Base-by-base conservation (phyloP, 2,329 filamentous ascomycete genomes). In the Cordyceps pruinosa region DNA sequence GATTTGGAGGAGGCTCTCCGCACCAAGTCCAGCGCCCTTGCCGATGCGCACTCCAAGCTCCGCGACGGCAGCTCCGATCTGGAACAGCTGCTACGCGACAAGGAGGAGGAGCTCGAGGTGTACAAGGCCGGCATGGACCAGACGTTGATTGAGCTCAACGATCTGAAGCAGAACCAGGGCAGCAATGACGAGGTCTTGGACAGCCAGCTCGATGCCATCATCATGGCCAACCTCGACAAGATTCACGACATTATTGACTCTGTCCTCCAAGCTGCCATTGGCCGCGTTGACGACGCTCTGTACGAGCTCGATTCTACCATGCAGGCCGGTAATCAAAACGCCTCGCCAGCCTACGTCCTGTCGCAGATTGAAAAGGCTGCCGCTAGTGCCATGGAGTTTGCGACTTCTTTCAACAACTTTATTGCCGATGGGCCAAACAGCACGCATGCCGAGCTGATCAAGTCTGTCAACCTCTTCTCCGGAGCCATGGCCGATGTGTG, bases 71-170 rank as follows among this genome's bases (percentile, higher is more conserved):
- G 87, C 70, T 88, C 87, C 1, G 94, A 97, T 67, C 84, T 96
- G 23, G 91, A 97, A 70, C 83, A 87, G 60, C 81, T 89, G 53
- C 80, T 99, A 32, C 87, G 88, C 47, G 94, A 97, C 62, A 97
- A 97, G 77, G 94, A 99, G 69, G 92, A 97, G 66, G 94, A 99
- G 73, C 84, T 99, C 26, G 94, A 97, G 73, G 92, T 97, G 47
- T 96, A 96, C 81, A 96, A 97, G 76, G 90, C 92, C 46, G 92
- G 91, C 66, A 95, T 99, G 90, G 94, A 99, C 69, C 89, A 97
- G 75, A 92, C 93, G 3, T 77, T 99, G 58, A 83, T 97, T 53
- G 92, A 97, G 73, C 80, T 99, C 59, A 93, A 95, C 68, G 91
- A 97, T 68, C 77, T 97, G 61, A 91, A 83, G 78, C 78, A 85